Evolutionary conservation across 768 basidiomycete genomes (phyloP).

Genomic region (Calocera cornea): DNA sequence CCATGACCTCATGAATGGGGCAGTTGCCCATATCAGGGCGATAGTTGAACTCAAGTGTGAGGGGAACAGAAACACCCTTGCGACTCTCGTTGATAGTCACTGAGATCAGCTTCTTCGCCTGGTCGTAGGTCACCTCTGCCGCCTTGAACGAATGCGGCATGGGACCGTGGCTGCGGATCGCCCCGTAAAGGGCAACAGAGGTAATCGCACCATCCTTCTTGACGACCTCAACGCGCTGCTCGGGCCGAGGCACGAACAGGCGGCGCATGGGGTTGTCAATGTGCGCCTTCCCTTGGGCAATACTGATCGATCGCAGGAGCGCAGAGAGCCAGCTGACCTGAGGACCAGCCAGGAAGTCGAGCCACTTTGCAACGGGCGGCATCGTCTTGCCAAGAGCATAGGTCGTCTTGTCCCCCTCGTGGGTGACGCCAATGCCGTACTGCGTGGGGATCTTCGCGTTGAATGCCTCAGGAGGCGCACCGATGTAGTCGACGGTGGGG

Average conservation of each 20-base stretch:
- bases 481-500: conserved; percentile 76
- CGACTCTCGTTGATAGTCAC: conserved; percentile 78
- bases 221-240: conserved; percentile 62
- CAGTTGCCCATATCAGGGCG: conserved; percentile 77
- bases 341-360: conserved; percentile 71
- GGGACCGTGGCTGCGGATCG: conserved; percentile 62
- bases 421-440: conserved; percentile 33
- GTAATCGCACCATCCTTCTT: conserved; percentile 32
- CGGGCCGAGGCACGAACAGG: conserved; percentile 64
- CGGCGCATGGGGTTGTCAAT: conserved; percentile 81
- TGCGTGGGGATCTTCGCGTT: conserved; percentile 34
- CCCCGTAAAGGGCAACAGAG: conserved; percentile 58
- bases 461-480: conserved; percentile 32
- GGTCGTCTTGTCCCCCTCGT: conserved; percentile 32
- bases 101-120: conserved; percentile 42
- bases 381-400: conserved; percentile 32
- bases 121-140: conserved; percentile 51
- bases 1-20: conserved; percentile 81
- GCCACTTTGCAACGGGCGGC: conserved; percentile 60
- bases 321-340: conserved; percentile 77
- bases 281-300: conserved; percentile 77
- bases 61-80: conserved; percentile 57
- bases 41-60: conserved; percentile 71
- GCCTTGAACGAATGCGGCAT: conserved; percentile 73
- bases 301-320: conserved; percentile 60